Conservation (phyloP, 116 monocot genomes). For the Dioscorea cayenensis region DNA sequence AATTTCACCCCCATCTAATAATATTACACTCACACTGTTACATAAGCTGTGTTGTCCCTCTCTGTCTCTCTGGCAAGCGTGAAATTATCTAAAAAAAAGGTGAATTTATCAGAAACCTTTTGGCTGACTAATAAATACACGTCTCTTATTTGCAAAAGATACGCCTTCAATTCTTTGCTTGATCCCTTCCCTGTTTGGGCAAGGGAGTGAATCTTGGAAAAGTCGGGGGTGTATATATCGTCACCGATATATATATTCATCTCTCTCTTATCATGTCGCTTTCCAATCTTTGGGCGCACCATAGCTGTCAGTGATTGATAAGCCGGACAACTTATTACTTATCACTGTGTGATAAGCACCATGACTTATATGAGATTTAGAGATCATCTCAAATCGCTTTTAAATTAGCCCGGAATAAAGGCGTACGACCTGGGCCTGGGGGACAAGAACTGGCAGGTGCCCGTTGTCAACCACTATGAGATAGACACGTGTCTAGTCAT, state of each 20-base stretch:
- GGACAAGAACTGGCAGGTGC: not conserved
- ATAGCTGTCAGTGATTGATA: conserved; percentile 1
- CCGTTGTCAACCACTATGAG: not conserved
- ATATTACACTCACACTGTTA: not conserved
- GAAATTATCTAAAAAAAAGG: not conserved
- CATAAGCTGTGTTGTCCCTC: not conserved
- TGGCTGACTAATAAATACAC: no score
- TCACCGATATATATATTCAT: not conserved
- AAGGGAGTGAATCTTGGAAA: not conserved
- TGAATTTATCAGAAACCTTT: not conserved
- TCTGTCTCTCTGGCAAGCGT: not conserved
- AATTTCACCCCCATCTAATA: not conserved
- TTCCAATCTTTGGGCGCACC: not conserved
- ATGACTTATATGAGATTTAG: not conserved
- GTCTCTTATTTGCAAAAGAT: no score
- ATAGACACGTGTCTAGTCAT: not conserved
- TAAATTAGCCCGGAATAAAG: not conserved
- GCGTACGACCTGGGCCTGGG: not conserved
- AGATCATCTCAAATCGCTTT: not conserved
- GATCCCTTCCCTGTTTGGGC: not conserved
- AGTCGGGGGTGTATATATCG: not conserved
- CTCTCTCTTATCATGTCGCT: not conserved
- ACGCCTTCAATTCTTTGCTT: no score
- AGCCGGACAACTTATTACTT: not conserved
- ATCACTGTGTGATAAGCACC: not conserved